Percentiles rank a stretch among this genome's conserved stretches.
Conservation (phyloP, 1,139 yeast genomes). For the Taphrina deformans region DNA sequence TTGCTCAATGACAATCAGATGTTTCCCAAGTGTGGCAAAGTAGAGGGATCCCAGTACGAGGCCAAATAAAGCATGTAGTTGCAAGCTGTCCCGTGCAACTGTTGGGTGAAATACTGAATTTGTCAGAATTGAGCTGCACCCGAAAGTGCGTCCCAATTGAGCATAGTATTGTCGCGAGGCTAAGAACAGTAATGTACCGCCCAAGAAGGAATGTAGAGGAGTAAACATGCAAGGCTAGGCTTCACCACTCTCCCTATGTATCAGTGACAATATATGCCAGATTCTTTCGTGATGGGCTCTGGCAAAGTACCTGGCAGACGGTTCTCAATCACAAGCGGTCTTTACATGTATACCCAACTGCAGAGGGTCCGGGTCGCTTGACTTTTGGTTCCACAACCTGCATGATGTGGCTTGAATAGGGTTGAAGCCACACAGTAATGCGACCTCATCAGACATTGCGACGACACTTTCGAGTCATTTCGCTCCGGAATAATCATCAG, state of each 20-base stretch:
- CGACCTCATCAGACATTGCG: background rate
- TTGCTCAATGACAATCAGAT: background rate
- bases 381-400: no score
- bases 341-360: no score
- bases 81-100: background rate
- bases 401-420: background rate
- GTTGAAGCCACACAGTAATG: background rate
- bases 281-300: no score
- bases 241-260: background rate
- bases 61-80: conserved; percentile 1
- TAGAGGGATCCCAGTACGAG: conserved; percentile 2
- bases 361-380: no score
- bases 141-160: conserved; percentile 5
- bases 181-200: conserved; percentile 9
- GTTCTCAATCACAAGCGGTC: no score
- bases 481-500: no score
- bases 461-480: background rate
- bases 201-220: conserved; percentile 8
- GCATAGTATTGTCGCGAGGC: conserved; percentile 1
- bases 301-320: no score
- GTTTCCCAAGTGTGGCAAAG: background rate
- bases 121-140: conserved; percentile 13
- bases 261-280: no score
- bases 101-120: background rate
- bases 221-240: background rate